phyloP scores from a whole-genome alignment of 2,329 filamentous ascomycete species.

The Seiridium cupressi region DNA sequence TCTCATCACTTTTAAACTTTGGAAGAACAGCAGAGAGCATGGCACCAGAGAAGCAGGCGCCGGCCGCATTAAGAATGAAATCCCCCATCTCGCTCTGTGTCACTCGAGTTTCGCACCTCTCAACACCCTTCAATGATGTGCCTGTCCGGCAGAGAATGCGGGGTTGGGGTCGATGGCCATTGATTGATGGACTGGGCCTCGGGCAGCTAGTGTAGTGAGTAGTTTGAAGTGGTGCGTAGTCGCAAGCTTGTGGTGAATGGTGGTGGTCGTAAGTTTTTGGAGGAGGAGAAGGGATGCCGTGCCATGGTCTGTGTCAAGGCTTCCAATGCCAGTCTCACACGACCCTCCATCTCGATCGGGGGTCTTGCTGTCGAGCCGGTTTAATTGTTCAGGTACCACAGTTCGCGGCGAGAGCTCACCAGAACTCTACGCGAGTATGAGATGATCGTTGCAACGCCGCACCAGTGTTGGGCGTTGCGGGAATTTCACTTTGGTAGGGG shows the following conservation, averaged over 20 bases:
- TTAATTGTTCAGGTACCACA: not conserved
- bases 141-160: constrained; percentile 3
- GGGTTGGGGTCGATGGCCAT: not conserved
- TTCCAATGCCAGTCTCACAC: not conserved
- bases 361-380: not conserved
- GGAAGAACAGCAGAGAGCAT: not conserved
- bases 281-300: not conserved
- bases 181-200: not conserved
- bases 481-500: not conserved
- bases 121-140: not conserved
- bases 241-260: not conserved
- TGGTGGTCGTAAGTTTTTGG: not conserved
- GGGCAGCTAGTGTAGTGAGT: not conserved
- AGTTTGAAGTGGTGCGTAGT: not conserved
- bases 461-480: not conserved
- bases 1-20: not conserved
- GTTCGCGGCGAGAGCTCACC: not conserved
- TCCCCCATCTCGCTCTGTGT: not conserved
- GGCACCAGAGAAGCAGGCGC: not conserved
- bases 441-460: not conserved
- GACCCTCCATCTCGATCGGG: constrained; percentile 5
- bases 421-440: not conserved
- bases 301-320: not conserved
- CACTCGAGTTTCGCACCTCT: not conserved
- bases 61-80: not conserved